Conservation (phyloP, 1,284 basidiomycete genomes). For the Leccinum subatratum region DNA sequence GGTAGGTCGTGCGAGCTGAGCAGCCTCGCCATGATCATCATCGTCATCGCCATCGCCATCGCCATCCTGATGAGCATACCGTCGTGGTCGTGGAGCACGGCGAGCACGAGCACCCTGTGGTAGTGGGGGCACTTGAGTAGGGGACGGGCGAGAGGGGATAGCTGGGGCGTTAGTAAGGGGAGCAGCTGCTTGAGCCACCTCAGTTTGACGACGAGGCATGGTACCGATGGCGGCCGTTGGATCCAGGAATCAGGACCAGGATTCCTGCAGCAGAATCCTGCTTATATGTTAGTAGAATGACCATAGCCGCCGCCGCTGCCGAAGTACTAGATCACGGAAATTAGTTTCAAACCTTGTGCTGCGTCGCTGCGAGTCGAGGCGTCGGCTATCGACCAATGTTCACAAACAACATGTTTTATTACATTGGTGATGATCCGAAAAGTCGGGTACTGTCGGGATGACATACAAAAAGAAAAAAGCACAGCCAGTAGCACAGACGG, state of each 20-base stretch:
- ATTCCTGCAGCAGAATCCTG: background rate
- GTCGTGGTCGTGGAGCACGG: background rate
- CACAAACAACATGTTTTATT: background rate
- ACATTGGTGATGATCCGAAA: background rate
- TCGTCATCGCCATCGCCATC: background rate
- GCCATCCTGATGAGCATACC: too few relatives aligned
- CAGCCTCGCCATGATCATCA: background rate
- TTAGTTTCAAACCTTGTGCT: background rate
- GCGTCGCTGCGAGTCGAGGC: background rate
- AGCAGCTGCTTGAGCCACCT: background rate
- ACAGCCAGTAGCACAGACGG: too few relatives aligned
- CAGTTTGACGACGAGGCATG: background rate
- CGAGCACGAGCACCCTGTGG: background rate
- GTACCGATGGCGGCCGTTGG: background rate
- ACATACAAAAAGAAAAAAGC: too few relatives aligned
- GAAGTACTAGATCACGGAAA: background rate
- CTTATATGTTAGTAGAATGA: background rate
- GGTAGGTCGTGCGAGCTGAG: background rate
- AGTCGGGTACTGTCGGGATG: too few relatives aligned
- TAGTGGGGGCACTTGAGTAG: background rate
- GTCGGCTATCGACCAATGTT: background rate
- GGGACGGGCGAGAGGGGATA: background rate
- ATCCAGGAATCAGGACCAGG: too few relatives aligned
- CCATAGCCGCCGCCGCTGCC: background rate
- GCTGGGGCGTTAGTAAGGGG: background rate